Conservation (phyloP, 1,284 basidiomycete genomes). For the Golubevia pallescens region DNA sequence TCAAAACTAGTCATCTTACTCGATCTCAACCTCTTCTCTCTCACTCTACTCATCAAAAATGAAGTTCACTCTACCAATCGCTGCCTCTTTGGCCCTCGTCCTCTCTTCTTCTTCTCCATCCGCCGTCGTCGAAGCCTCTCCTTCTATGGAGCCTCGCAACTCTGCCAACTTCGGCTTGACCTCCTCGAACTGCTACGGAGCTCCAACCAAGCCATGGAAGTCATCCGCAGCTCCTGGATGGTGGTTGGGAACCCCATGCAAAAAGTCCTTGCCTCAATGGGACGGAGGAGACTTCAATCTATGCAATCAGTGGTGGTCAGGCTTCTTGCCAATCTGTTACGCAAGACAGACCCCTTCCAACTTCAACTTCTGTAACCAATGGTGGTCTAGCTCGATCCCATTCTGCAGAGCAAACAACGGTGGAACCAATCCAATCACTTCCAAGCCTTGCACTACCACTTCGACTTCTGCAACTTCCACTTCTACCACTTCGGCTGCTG, state of each 20-base stretch:
- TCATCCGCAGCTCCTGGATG: no score
- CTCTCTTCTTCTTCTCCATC: not conserved
- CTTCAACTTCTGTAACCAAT: no score
- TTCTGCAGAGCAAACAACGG: not conserved
- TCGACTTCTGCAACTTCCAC: not conserved
- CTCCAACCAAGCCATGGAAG: no score
- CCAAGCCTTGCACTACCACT: no score
- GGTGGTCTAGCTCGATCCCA: no score
- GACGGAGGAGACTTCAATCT: slow-evolving; percentile 17
- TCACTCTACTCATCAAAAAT: not conserved
- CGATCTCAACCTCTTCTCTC: not conserved
- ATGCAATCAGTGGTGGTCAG: no score
- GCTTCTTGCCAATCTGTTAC: no score
- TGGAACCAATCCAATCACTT: not conserved
- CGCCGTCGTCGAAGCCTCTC: not conserved
- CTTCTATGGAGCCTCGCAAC: not conserved
- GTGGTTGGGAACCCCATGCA: no score
- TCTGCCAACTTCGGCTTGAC: no score
- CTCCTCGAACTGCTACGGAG: no score
- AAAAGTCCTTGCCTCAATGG: slow-evolving; percentile 14
- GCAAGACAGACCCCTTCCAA: no score
- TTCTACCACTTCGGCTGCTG: not conserved
- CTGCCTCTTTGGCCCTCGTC: not conserved
- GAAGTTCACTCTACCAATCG: not conserved
- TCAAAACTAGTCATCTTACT: no score